Percentiles rank a stretch among this genome's conserved stretches.
These are phyloP conservation scores for Cicer bijugum DNA, from an alignment of 306 rosid genomes.

Conservation along the genomic window DNA sequence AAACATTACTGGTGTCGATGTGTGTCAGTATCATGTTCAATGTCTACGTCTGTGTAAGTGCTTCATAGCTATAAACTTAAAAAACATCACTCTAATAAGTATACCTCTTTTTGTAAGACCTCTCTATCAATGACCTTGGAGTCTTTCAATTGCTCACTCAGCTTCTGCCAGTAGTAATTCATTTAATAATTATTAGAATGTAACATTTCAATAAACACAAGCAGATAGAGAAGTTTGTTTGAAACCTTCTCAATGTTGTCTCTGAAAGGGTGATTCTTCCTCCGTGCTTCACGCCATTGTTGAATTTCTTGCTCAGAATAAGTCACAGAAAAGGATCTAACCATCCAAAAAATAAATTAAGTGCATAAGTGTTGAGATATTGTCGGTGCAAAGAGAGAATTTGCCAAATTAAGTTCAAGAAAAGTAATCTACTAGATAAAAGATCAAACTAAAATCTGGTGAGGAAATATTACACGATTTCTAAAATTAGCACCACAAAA, in stretches of 20 bases:
- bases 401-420: slow-evolving; percentile 32
- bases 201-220: slow-evolving; percentile 36
- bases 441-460: slow-evolving; percentile 9
- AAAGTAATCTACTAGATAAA: slow-evolving; percentile 21
- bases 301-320: slow-evolving; percentile 77
- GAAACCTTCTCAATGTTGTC: slow-evolving; percentile 64
- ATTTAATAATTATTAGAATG: slow-evolving; percentile 45
- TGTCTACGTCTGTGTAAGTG: too few species aligned
- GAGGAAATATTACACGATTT: slow-evolving; percentile 7
- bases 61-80: background rate
- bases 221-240: slow-evolving; percentile 36
- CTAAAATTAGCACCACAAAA: slow-evolving; percentile 23
- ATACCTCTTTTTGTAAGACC: slow-evolving; percentile 68
- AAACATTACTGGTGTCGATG: too few species aligned
- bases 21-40: too few species aligned
- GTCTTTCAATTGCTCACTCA: slow-evolving; percentile 33
- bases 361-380: slow-evolving; percentile 15
- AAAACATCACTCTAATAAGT: slow-evolving; percentile 18
- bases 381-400: background rate
- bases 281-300: slow-evolving; percentile 89
- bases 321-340: slow-evolving; percentile 54
- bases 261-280: slow-evolving; percentile 70
- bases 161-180: slow-evolving; percentile 58
- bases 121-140: slow-evolving; percentile 55
- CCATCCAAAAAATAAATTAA: slow-evolving; percentile 37